Conservation (phyloP, 2,329 filamentous ascomycete species). For the Ophiostoma pallidulum region DNA sequence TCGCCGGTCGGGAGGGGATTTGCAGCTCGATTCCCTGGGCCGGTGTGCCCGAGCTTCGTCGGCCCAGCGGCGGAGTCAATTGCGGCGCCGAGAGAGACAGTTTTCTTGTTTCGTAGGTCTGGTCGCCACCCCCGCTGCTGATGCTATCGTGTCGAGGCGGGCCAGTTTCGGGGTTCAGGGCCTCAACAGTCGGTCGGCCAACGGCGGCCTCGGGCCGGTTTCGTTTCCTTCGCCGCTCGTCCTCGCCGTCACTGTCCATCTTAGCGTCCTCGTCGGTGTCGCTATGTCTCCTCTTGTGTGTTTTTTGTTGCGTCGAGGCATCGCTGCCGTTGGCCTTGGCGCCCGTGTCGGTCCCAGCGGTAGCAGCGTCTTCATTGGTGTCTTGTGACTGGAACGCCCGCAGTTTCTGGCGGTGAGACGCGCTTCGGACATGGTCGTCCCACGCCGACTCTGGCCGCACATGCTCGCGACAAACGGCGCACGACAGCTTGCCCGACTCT, state of each 20-base stretch:
- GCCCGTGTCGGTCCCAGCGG: not conserved
- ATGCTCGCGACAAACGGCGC: conserved; percentile 54
- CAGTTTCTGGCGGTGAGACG: conserved; percentile 32
- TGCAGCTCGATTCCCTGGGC: conserved; percentile 49
- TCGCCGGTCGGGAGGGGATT: conserved; percentile 55
- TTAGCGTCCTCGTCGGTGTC: conserved; percentile 17
- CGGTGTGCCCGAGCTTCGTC: conserved; percentile 43
- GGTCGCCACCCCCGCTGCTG: too few relatives aligned
- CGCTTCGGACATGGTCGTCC: conserved; percentile 50
- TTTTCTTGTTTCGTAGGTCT: not conserved
- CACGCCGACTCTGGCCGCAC: conserved; percentile 59
- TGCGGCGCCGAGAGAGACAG: conserved; percentile 7
- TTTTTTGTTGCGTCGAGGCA: too few relatives aligned
- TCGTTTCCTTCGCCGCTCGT: conserved; percentile 34
- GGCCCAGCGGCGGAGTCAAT: conserved; percentile 32
- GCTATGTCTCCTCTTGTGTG: conserved; percentile 23
- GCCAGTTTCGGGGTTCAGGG: not conserved
- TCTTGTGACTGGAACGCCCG: not conserved
- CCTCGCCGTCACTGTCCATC: conserved; percentile 16
- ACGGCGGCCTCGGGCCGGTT: conserved; percentile 26
- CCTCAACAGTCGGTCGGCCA: not conserved
- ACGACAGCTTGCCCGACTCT: conserved; percentile 56
- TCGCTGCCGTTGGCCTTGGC: not conserved
- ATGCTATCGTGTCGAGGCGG: too few relatives aligned
- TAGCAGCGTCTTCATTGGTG: not conserved